Evolutionary conservation across 2,329 filamentous ascomycete genomes (phyloP).

Genomic region (Penicillium hordei): DNA sequence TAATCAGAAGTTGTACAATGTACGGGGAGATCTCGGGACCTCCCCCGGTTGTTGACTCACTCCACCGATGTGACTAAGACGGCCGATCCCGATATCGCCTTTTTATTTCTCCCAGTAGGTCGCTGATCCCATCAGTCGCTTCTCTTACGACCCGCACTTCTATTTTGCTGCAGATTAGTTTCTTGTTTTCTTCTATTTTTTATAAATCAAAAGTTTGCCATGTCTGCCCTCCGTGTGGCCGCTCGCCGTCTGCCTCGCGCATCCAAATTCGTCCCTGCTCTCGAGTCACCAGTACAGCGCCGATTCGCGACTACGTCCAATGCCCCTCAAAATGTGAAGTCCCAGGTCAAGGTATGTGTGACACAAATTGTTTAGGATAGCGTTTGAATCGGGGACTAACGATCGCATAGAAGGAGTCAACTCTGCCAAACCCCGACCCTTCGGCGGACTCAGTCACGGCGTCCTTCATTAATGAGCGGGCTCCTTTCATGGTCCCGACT

Average conservation of each 20-base stretch:
- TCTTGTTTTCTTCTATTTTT: background rate
- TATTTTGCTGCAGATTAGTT: background rate
- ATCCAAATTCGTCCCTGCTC: conserved; percentile 29
- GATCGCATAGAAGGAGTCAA: conserved; percentile 45
- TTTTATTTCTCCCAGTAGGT: conserved; percentile 18
- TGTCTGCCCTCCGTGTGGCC: conserved; percentile 37
- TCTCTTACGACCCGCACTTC: background rate
- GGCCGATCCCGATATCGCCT: conserved; percentile 32
- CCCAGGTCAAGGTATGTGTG: conserved; percentile 26
- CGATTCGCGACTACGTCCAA: conserved; percentile 37
- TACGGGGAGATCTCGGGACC: background rate
- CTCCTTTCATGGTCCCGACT: conserved; percentile 91
- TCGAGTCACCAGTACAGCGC: conserved; percentile 37
- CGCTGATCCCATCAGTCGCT: conserved; percentile 2
- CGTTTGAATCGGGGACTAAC: background rate
- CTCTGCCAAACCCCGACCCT: conserved; percentile 70
- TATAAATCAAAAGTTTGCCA: conserved; percentile 13
- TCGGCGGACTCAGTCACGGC: conserved; percentile 70
- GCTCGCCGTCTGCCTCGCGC: conserved; percentile 37
- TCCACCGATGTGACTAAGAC: conserved; percentile 15
- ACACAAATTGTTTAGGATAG: background rate
- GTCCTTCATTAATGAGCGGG: conserved; percentile 70
- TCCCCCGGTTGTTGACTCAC: conserved; percentile 3
- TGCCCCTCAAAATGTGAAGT: conserved; percentile 31
- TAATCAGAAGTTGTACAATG: conserved; percentile 12